Evolutionary conservation across 371 early-diverging fungal genomes (phyloP).

Genomic region (Globomyces sp.): DNA sequence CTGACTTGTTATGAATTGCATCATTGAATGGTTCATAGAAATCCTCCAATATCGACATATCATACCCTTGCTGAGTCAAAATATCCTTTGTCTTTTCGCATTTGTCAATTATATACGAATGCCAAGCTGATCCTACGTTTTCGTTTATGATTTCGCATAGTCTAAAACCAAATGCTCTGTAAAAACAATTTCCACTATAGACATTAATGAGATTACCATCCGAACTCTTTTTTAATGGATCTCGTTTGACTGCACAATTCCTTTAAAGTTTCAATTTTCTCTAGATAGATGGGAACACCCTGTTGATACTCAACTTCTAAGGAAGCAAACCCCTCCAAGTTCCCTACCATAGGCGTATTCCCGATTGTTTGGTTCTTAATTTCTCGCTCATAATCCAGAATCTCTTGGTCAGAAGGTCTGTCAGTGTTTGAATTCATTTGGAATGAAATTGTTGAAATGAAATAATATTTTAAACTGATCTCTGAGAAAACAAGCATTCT

Average conservation of each 20-base stretch:
- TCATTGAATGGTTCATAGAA: slow-evolving; percentile 40
- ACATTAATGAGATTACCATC: too few relatives aligned
- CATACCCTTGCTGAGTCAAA: slow-evolving; percentile 26
- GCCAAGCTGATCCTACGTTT: slow-evolving; percentile 4
- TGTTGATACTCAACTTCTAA: slow-evolving; percentile 25
- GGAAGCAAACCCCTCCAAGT: background rate
- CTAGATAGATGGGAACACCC: slow-evolving; percentile 21
- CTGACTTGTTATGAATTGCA: slow-evolving; percentile 16
- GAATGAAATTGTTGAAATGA: too few relatives aligned
- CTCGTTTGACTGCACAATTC: slow-evolving; percentile 25
- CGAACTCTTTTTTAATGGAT: slow-evolving; percentile 33
- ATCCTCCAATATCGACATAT: slow-evolving; percentile 41
- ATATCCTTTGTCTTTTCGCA: slow-evolving; percentile 6
- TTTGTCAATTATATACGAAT: slow-evolving; percentile 23
- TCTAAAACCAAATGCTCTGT: slow-evolving; percentile 44
- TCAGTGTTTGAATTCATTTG: slow-evolving; percentile 1
- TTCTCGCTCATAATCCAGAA: slow-evolving; percentile 27
- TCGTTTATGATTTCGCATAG: slow-evolving; percentile 39
- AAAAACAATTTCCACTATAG: slow-evolving; percentile 49
- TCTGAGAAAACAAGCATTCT: too few relatives aligned
- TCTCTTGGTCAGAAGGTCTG: slow-evolving; percentile 46
- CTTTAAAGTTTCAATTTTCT: too few relatives aligned
- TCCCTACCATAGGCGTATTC: slow-evolving; percentile 16
- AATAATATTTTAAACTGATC: too few relatives aligned
- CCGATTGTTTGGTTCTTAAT: slow-evolving; percentile 20